Evolutionary conservation across 2,329 filamentous ascomycete genomes (phyloP).

Genomic region (Phialophora macrospora): DNA sequence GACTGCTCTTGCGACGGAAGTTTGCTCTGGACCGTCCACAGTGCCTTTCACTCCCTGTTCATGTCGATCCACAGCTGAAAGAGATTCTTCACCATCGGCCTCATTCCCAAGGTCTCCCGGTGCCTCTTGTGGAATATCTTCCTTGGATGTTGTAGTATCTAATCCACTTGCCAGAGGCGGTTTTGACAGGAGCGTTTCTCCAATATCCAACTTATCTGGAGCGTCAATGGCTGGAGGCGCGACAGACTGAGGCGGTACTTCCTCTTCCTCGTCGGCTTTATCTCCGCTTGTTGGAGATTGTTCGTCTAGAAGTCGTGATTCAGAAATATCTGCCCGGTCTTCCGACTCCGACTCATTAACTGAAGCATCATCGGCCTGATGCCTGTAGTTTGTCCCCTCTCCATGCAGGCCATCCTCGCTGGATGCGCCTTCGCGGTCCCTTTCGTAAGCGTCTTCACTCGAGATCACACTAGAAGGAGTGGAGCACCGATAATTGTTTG

Average conservation of each 20-base stretch:
- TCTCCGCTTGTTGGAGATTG: neutral
- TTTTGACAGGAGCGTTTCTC: neutral
- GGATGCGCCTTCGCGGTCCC: constrained; percentile 15
- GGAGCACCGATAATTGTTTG: constrained; percentile 22
- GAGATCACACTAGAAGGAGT: constrained; percentile 35
- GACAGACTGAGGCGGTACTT: neutral
- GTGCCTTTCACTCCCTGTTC: neutral
- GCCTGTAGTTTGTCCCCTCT: constrained; percentile 1
- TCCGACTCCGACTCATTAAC: neutral
- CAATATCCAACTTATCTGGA: neutral
- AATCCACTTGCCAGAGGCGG: neutral
- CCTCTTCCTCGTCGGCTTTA: neutral
- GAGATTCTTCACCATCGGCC: neutral
- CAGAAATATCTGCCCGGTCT: neutral
- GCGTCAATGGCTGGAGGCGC: neutral
- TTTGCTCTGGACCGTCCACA: neutral
- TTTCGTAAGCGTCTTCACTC: constrained; percentile 27
- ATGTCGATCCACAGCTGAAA: neutral
- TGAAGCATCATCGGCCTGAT: neutral
- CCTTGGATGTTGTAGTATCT: neutral
- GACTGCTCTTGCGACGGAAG: neutral
- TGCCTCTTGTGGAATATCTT: neutral
- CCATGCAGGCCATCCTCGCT: constrained; percentile 16
- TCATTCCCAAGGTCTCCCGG: neutral
- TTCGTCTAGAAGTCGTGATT: neutral